phyloP scores from a whole-genome alignment of 202 grass and related monocot species.

The Elaeis oleifera region DNA sequence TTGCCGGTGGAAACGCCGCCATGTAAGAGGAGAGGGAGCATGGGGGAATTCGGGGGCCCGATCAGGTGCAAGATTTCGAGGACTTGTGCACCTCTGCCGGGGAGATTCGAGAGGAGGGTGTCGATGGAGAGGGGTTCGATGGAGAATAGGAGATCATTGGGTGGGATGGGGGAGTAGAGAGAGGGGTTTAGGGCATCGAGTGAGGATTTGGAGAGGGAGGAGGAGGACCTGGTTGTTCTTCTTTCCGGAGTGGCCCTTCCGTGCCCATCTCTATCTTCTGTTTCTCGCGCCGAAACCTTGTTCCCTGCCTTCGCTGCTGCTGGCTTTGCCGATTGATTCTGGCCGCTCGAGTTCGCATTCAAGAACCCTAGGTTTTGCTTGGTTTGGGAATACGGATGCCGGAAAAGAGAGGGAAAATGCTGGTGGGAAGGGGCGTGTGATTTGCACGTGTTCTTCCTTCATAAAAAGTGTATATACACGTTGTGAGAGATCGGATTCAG shows the following conservation, averaged over 20 bases:
- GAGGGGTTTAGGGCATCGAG: conserved; percentile 21
- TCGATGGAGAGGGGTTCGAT: neutral
- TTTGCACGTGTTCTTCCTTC: too few relatives aligned
- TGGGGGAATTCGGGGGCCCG: conserved; percentile 41
- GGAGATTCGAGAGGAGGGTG: conserved; percentile 29
- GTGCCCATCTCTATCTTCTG: too few relatives aligned
- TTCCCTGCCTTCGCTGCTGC: too few relatives aligned
- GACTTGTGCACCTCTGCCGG: conserved; percentile 47
- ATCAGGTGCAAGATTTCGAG: conserved; percentile 57
- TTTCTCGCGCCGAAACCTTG: too few relatives aligned
- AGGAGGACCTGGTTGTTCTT: conserved; percentile 40
- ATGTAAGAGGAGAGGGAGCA: conserved; percentile 48
- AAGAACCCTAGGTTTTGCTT: too few relatives aligned
- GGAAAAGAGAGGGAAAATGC: too few relatives aligned
- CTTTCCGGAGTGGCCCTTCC: neutral
- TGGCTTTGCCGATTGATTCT: too few relatives aligned
- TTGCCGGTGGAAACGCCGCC: conserved; percentile 63
- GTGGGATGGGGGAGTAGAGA: neutral
- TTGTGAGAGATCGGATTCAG: too few relatives aligned
- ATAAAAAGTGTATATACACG: too few relatives aligned
- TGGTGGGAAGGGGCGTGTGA: too few relatives aligned
- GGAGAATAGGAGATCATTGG: neutral
- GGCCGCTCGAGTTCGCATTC: too few relatives aligned
- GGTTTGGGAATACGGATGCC: too few relatives aligned
- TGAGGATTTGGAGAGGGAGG: conserved; percentile 27